Conservation (phyloP, 352 stramenopile species). For the Halophytophthora polymorphica region DNA sequence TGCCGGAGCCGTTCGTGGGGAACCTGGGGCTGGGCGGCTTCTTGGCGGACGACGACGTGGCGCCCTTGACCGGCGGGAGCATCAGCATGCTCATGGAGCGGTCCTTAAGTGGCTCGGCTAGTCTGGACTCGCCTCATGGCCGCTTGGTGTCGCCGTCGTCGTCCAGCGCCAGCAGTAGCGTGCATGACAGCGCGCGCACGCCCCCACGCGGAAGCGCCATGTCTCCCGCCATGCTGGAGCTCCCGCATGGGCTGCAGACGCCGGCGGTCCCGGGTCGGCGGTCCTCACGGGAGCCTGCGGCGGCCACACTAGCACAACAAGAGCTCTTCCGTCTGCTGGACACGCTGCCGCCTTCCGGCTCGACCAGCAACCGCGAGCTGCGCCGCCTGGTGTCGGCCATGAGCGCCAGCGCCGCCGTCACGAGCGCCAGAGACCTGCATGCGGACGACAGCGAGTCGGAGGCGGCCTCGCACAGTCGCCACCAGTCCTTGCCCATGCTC, state of each 20-base stretch:
- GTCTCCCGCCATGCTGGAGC: slow-evolving; percentile 11
- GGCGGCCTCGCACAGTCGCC: slow-evolving; percentile 25
- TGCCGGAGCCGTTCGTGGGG: slow-evolving; percentile 20
- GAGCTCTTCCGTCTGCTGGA: slow-evolving; percentile 11
- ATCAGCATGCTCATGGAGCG: slow-evolving; percentile 43
- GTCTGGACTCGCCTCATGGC: slow-evolving; percentile 35
- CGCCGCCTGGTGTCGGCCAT: slow-evolving; percentile 29
- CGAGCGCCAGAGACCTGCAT: neutral
- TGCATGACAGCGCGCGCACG: slow-evolving; percentile 18
- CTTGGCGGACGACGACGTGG: slow-evolving; percentile 19
- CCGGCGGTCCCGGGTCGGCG: too few relatives aligned
- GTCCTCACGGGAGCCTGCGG: too few relatives aligned
- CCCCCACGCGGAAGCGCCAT: slow-evolving; percentile 32
- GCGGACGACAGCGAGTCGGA: neutral
- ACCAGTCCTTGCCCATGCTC: slow-evolving; percentile 57
- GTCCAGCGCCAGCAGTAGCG: slow-evolving; percentile 50
- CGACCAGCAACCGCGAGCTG: slow-evolving; percentile 18
- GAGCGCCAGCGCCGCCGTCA: slow-evolving; percentile 10
- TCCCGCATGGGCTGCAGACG: too few relatives aligned
- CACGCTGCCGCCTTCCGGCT: slow-evolving; percentile 15
- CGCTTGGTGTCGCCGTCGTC: slow-evolving; percentile 63
- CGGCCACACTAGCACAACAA: neutral
- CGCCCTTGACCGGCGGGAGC: slow-evolving; percentile 23
- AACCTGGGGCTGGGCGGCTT: slow-evolving; percentile 19
- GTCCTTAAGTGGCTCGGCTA: slow-evolving; percentile 36